These are phyloP conservation scores for Solanum gandarillasii DNA, from an alignment of 257 asterid species.

Conservation along the genomic window DNA sequence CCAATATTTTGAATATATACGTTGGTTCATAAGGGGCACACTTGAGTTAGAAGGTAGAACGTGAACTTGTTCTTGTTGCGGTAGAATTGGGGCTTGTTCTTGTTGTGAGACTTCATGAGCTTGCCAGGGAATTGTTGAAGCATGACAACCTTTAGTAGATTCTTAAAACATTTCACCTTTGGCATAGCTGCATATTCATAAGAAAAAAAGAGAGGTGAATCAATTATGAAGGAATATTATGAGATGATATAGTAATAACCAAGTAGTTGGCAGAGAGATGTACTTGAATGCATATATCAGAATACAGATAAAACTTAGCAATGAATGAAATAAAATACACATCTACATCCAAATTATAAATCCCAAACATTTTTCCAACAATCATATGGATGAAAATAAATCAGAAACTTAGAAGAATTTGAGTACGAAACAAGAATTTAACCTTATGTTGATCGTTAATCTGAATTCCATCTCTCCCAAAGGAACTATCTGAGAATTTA, in stretches of 20 bases:
- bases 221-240: background rate
- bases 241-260: background rate
- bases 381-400: background rate
- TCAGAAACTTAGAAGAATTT: background rate
- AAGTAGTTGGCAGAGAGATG: background rate
- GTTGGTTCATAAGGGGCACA: background rate
- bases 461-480: background rate
- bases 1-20: background rate
- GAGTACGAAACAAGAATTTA: background rate
- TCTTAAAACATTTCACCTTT: background rate
- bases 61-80: background rate
- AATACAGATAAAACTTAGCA: too few species aligned
- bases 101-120: background rate
- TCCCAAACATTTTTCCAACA: background rate
- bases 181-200: too few species aligned
- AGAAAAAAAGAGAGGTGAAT: too few species aligned
- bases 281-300: background rate
- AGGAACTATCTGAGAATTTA: background rate
- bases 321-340: background rate
- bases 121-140: background rate
- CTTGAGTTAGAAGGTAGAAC: background rate
- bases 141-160: background rate
- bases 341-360: background rate
- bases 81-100: background rate
- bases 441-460: background rate